Conservation (phyloP, 1,139 yeast species). For the Pichia sp. region DNA sequence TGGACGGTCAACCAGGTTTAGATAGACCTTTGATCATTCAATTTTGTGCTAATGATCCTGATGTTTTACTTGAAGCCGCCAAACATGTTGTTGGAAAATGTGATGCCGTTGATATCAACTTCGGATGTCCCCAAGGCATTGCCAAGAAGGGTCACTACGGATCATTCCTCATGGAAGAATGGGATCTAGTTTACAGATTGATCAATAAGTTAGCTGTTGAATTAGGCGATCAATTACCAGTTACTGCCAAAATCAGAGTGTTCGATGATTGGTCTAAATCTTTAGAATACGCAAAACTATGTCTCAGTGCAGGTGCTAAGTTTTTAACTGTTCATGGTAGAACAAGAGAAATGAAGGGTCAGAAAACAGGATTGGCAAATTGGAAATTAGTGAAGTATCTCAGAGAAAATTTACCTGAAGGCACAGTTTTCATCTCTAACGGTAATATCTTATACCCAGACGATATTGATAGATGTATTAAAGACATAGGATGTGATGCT, state of each 20-base stretch:
- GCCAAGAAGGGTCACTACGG: slow-evolving; percentile 96
- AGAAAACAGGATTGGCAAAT: slow-evolving; percentile 91
- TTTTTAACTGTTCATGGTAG: slow-evolving; percentile 94
- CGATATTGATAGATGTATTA: slow-evolving; percentile 68
- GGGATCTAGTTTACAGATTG: slow-evolving; percentile 76
- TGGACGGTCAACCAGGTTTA: slow-evolving; percentile 64
- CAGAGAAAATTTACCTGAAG: slow-evolving; percentile 75
- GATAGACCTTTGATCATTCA: slow-evolving; percentile 91
- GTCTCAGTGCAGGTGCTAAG: slow-evolving; percentile 94
- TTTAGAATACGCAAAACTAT: slow-evolving; percentile 84
- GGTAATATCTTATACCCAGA: slow-evolving; percentile 88
- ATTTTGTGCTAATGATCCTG: slow-evolving; percentile 96
- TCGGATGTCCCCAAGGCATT: slow-evolving; percentile 98
- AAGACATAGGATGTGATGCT: slow-evolving; percentile 72
- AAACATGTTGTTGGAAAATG: slow-evolving; percentile 75
- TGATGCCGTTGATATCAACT: slow-evolving; percentile 93
- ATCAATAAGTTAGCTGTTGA: slow-evolving; percentile 73
- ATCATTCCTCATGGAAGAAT: slow-evolving; percentile 94
- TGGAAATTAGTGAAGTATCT: slow-evolving; percentile 79
- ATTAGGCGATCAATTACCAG: slow-evolving; percentile 63
- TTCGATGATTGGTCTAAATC: slow-evolving; percentile 85
- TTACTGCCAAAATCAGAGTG: slow-evolving; percentile 93
- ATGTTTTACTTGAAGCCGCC: slow-evolving; percentile 78
- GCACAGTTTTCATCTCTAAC: slow-evolving; percentile 89
- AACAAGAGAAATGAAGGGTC: slow-evolving; percentile 97